phyloP scores from a whole-genome alignment of 352 stramenopile genomes.

The Pythium aphanidermatum region DNA sequence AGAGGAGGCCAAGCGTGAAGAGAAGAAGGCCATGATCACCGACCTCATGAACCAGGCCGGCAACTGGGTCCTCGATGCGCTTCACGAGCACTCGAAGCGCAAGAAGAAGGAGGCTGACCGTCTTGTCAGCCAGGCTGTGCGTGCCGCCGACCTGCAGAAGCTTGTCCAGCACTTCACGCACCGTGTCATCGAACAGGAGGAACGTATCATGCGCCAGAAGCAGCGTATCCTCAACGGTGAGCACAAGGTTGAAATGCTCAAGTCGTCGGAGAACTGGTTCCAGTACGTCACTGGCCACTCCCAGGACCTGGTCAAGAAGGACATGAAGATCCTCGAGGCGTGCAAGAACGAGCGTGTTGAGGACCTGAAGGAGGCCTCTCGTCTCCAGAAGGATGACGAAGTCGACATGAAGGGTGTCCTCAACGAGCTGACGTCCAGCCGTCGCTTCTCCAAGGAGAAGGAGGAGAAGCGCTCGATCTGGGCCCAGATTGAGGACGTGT shows the following conservation, averaged over 20 bases:
- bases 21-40: slow-evolving; percentile 84
- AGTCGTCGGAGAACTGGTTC: slow-evolving; percentile 87
- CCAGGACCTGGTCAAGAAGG: slow-evolving; percentile 75
- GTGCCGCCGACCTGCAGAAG: slow-evolving; percentile 79
- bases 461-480: slow-evolving; percentile 81
- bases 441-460: slow-evolving; percentile 66
- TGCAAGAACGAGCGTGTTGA: slow-evolving; percentile 58
- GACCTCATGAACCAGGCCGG: slow-evolving; percentile 84
- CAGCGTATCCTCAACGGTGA: slow-evolving; percentile 86
- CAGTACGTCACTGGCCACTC: slow-evolving; percentile 79
- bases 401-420: slow-evolving; percentile 65
- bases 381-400: slow-evolving; percentile 83
- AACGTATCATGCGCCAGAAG: slow-evolving; percentile 89
- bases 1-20: slow-evolving; percentile 80
- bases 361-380: slow-evolving; percentile 73
- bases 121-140: slow-evolving; percentile 78
- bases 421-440: slow-evolving; percentile 56
- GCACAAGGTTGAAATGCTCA: slow-evolving; percentile 90
- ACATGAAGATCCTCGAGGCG: slow-evolving; percentile 72
- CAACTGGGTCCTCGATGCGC: slow-evolving; percentile 79
- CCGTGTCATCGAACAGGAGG: slow-evolving; percentile 85
- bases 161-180: slow-evolving; percentile 87
- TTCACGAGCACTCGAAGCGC: slow-evolving; percentile 80
- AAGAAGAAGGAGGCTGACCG: slow-evolving; percentile 85
- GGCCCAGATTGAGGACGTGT: slow-evolving; percentile 81